Evolutionary conservation across 345 rosid species (phyloP).

Genomic region (Erucastrum elatum): DNA sequence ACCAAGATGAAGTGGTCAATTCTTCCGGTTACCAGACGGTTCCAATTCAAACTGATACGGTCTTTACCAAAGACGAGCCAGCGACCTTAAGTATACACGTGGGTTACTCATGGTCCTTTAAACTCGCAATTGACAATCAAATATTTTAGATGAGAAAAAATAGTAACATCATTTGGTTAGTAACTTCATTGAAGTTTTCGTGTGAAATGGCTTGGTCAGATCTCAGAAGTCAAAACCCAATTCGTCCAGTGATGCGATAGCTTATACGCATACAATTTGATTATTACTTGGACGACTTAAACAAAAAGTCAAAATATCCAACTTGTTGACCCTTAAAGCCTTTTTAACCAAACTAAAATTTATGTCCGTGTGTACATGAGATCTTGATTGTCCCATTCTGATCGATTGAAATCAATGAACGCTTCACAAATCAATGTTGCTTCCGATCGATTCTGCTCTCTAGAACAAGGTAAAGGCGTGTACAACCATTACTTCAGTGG

Average conservation of each 20-base stretch:
- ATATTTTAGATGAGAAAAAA: neutral
- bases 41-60: neutral
- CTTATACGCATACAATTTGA: neutral
- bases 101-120: neutral
- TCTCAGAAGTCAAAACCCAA: neutral
- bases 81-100: neutral
- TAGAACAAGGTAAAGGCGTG: neutral
- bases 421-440: neutral
- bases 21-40: neutral
- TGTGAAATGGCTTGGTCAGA: neutral
- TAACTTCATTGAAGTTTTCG: neutral
- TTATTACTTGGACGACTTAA: slow-evolving; percentile 2
- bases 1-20: neutral
- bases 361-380: neutral
- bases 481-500: neutral
- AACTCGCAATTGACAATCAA: neutral
- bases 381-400: neutral
- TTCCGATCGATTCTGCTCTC: neutral
- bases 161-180: neutral
- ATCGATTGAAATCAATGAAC: neutral
- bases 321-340: neutral
- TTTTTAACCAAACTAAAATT: neutral
- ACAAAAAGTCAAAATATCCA: slow-evolving; percentile 29
- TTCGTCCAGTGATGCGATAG: neutral
- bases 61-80: neutral